phyloP scores from a whole-genome alignment of 805 yeast genomes.

The Yarrowia hollandica region DNA sequence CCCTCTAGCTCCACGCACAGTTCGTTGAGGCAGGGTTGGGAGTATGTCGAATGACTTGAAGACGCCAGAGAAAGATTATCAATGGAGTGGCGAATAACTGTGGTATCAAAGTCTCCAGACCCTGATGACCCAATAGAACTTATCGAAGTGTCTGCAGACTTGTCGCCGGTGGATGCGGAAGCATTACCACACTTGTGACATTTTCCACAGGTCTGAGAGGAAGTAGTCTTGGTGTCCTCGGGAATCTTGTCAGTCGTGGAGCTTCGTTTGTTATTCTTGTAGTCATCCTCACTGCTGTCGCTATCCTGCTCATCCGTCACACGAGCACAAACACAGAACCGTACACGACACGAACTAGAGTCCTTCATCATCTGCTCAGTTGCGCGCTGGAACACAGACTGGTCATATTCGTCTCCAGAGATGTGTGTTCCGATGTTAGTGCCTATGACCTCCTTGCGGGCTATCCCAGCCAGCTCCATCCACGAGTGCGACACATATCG shows the following conservation, averaged over 20 bases:
- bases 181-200: constrained; percentile 1
- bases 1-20: constrained; percentile 70
- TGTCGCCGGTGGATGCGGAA: not conserved
- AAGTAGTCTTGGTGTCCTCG: not conserved
- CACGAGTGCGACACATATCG: constrained; percentile 73
- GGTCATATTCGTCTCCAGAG: constrained; percentile 64
- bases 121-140: not conserved
- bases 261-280: not conserved
- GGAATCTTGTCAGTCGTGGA: not conserved
- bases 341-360: constrained; percentile 74
- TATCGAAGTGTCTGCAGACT: constrained; percentile 13
- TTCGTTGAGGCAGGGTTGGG: constrained; percentile 37
- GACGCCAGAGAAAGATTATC: constrained; percentile 4
- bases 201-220: not conserved
- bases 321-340: constrained; percentile 51
- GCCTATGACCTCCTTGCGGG: constrained; percentile 52
- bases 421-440: constrained; percentile 64
- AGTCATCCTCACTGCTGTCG: constrained; percentile 24
- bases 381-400: constrained; percentile 66
- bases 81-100: constrained; percentile 15
- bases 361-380: constrained; percentile 67
- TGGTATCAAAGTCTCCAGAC: constrained; percentile 6
- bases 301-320: not conserved
- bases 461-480: constrained; percentile 75
- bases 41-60: constrained; percentile 4